These are phyloP conservation scores for Fabrea salina DNA, from an alignment of 169 alveolate genomes.

Conservation along the genomic window DNA sequence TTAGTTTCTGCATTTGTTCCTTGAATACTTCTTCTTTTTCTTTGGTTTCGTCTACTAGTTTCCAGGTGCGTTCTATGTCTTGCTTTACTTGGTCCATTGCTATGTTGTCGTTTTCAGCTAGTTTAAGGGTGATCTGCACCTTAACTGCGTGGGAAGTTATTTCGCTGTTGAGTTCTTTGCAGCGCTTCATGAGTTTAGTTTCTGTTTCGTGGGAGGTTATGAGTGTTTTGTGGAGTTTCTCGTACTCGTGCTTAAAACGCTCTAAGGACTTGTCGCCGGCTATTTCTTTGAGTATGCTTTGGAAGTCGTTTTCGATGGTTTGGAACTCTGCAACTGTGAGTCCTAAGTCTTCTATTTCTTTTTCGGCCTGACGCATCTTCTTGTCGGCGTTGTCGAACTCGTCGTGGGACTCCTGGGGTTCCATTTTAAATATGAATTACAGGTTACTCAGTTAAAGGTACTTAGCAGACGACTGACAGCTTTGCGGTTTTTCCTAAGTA, in stretches of 20 bases:
- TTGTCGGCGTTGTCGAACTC: conserved; percentile 29
- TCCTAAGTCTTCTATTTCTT: conserved; percentile 18
- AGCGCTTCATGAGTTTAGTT: conserved; percentile 51
- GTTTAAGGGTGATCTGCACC: conserved; percentile 50
- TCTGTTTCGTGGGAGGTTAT: conserved; percentile 59
- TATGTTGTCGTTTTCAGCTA: conserved; percentile 42
- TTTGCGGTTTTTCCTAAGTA: background rate
- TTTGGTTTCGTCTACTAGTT: conserved; percentile 15
- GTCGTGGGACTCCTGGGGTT: conserved; percentile 8
- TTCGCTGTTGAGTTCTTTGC: conserved; percentile 58
- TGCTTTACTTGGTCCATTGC: conserved; percentile 32
- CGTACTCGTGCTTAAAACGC: conserved; percentile 49
- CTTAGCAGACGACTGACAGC: background rate
- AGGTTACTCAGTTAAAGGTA: too few relatives aligned
- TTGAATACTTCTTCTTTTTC: conserved; percentile 28
- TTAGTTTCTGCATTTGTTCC: background rate
- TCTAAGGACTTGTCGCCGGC: conserved; percentile 51
- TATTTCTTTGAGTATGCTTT: conserved; percentile 54
- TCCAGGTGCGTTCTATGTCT: conserved; percentile 27
- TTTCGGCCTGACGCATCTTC: conserved; percentile 27
- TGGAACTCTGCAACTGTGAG: conserved; percentile 4
- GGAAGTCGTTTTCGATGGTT: conserved; percentile 41
- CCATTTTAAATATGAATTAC: background rate
- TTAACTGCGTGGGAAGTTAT: conserved; percentile 49
- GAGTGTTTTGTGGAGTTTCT: conserved; percentile 54